Base-by-base conservation (phyloP, 2,329 filamentous ascomycete species). In the Verruconis gallopava region DNA sequence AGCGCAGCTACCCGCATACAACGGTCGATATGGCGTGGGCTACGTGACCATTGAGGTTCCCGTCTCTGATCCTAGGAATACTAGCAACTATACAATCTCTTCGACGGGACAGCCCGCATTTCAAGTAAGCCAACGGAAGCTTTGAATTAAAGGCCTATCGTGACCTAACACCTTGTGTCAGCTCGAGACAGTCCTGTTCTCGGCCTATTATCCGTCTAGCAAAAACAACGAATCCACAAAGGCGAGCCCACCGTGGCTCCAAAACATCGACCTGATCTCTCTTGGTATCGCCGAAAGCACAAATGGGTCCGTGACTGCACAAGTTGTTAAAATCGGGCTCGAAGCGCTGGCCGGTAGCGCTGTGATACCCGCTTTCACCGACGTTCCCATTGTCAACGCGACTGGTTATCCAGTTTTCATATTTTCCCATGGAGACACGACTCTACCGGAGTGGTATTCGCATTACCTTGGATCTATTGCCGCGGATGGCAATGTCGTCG, bases 141-240 rank as follows among this genome's bases (percentile, higher is more conserved):
- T n/a, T n/a, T n/a, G n/a, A n/a, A n/a, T n/a, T n/a, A n/a, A n/a
- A n/a, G n/a, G n/a, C n/a, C n/a, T n/a, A n/a, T n/a, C n/a, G n/a
- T n/a, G n/a, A n/a, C n/a, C n/a, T n/a, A n/a, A n/a, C n/a, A n/a
- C n/a, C n/a, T n/a, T n/a, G n/a, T n/a, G n/a, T n/a, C n/a, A n/a
- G 33, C 33, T 36, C 6, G 6, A 36, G 11, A 36, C 33, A 9
- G 18, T 18, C 11, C 33, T 36, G 14, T 13, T 36, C 33, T 11
- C 9, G 9, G 14, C 17, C 17, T 36, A 36, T 15, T 36, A 36
- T 36, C 33, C 33, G 9, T 9, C 17, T 15, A 15, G 17, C 33
- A 36, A 36, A 15, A 36, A 36, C 33, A 36, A 13, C 17, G 6
- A 36, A 15, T 36, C 33, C 17, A 36, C 33, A 15, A 36, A 36